Conservation (phyloP, 2,329 filamentous ascomycete species). For the Magnaporthales sp. region DNA sequence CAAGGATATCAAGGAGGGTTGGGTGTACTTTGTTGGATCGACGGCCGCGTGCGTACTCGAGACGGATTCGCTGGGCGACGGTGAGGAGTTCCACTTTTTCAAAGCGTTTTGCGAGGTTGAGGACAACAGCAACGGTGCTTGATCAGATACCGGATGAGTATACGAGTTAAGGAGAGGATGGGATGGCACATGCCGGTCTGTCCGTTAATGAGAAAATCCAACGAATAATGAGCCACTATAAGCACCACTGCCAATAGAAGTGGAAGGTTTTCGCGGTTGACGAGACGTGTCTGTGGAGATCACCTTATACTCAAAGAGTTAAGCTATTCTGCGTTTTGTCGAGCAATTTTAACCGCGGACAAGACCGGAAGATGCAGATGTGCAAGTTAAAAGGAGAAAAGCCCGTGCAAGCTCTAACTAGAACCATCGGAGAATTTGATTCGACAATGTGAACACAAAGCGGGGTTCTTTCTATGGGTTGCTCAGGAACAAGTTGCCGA, state of each 20-base stretch:
- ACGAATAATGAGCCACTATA: background rate
- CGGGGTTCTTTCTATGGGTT: background rate
- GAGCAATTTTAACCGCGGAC: background rate
- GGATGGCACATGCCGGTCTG: background rate
- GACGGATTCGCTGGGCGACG: constrained; percentile 42
- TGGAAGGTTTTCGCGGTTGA: background rate
- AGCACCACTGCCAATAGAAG: background rate
- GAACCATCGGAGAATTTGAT: background rate
- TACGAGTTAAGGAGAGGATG: background rate
- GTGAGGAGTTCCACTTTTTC: constrained; percentile 75
- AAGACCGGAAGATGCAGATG: background rate
- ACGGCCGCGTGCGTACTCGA: constrained; percentile 78
- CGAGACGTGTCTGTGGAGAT: background rate
- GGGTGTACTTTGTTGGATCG: constrained; percentile 79
- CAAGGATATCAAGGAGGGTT: constrained; percentile 63
- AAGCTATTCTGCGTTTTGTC: background rate
- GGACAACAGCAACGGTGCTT: constrained; percentile 27
- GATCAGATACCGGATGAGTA: background rate
- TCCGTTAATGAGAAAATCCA: background rate
- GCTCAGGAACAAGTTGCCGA: background rate
- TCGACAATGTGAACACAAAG: background rate
- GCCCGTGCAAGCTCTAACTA: background rate
- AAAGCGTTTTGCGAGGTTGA: constrained; percentile 89
- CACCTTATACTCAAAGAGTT: background rate
- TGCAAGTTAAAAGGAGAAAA: background rate